phyloP scores from a whole-genome alignment of 2,329 filamentous ascomycete genomes.

The Aspergillus uvarum region DNA sequence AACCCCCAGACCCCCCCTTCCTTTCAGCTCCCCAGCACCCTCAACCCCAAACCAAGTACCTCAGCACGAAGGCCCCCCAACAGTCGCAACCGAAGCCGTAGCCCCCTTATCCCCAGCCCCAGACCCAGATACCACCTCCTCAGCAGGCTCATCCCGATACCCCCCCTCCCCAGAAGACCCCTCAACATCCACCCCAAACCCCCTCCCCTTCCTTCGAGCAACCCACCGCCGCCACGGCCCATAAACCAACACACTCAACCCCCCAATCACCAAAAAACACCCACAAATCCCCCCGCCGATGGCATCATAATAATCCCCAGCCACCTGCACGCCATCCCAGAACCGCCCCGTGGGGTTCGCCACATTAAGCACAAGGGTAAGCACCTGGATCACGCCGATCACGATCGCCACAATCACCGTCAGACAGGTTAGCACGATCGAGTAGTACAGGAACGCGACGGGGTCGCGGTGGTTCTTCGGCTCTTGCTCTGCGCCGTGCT shows the following conservation, averaged over 20 bases:
- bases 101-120: conserved; percentile 3
- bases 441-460: conserved; percentile 93
- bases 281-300: conserved; percentile 85
- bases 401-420: conserved; percentile 81
- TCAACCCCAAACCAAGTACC: no score
- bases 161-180: conserved; percentile 7
- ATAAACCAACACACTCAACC: conserved; percentile 72
- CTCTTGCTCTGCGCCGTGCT: conserved; percentile 17
- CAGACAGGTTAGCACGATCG: conserved; percentile 77
- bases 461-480: conserved; percentile 64
- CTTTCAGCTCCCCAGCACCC: no score
- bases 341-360: conserved; percentile 73
- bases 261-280: conserved; percentile 74
- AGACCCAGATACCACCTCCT: neutral
- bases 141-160: conserved; percentile 21
- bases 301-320: conserved; percentile 79
- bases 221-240: conserved; percentile 71
- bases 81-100: conserved; percentile 1
- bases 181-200: conserved; percentile 22
- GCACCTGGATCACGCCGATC: conserved; percentile 80
- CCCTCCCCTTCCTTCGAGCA: conserved; percentile 38
- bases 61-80: neutral
- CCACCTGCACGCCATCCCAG: conserved; percentile 80
- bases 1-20: no score
- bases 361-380: conserved; percentile 75